Evolutionary conservation across 495 filamentous ascomycete genomes (phyloP), one percentile per base, ranked within the genome.

Genomic region (Apiosordaria backusii): DNA sequence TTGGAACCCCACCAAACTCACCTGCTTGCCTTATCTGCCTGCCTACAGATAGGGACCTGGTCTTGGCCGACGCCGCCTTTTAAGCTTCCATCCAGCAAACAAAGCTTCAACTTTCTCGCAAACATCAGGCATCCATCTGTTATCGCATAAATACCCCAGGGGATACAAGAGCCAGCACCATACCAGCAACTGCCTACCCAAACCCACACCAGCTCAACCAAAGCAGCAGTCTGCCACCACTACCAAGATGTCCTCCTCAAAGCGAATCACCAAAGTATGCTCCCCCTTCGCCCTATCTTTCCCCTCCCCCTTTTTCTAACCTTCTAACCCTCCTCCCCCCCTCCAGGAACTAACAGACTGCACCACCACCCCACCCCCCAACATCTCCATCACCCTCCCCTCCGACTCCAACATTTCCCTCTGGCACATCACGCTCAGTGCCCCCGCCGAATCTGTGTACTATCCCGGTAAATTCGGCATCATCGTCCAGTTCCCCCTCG

Each of bases 371-470:
- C 89, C 90, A 10, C 89, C 89, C 0, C 68, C 80, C 0, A 90
- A 90, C 29, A 89, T 94, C 74, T 81, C 73, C 50, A 82, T 94
- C 70, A 75, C 74, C 62, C 83, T 93, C 0, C 81, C 85, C 57
- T 83, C 88, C 66, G 89, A 92, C 62, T 76, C 82, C n/a, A 86
- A 97, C 81, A 77, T 99, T 40, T 88, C 90, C 81, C 85, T 86
- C 55, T 99, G 95, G 95, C 87, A 90, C 69, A 84, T 95, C 67
- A 77, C 82, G 29, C 87, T 98, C 77, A 84, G 86, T 18, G 93
- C 90, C 0, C 92, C 92, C 0, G 81, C 88, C 65, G 80, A 81
- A 40, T 90, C 90, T 4, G 79, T 87, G 22, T 97, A 92, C 77
- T 81, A 87, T 83, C 90, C 88, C 60, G 96, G 95, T 57, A 82